phyloP scores from a whole-genome alignment of 2,329 filamentous ascomycete species.

The Paecilomyces sp. region DNA sequence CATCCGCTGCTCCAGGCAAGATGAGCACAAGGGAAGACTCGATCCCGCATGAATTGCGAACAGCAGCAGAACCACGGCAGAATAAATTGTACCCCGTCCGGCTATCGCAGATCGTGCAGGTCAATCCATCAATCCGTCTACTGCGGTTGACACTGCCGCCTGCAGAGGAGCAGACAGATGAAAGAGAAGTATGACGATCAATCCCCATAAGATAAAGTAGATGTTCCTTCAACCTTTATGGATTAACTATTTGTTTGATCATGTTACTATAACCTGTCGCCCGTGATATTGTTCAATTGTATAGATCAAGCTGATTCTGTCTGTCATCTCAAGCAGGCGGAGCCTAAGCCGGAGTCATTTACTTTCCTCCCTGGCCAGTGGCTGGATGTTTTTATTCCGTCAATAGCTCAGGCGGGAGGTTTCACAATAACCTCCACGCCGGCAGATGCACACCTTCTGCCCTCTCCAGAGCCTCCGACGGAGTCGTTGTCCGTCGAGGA shows the following conservation, averaged over 20 bases:
- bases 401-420: conserved; percentile 63
- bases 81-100: conserved; percentile 56
- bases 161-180: conserved; percentile 22
- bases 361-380: conserved; percentile 80
- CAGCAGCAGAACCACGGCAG: conserved; percentile 65
- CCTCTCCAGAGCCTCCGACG: conserved; percentile 13
- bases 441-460: conserved; percentile 39
- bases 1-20: background rate
- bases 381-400: conserved; percentile 74
- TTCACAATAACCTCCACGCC: conserved; percentile 83
- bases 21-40: conserved; percentile 29
- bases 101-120: conserved; percentile 53
- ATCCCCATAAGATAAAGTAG: background rate
- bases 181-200: conserved; percentile 40
- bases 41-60: conserved; percentile 60
- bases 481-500: conserved; percentile 13
- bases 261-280: background rate
- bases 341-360: conserved; percentile 19
- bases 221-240: background rate
- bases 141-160: conserved; percentile 56
- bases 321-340: background rate
- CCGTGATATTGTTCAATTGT: background rate
- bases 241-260: background rate
- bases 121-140: conserved; percentile 63
- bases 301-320: background rate